Evolutionary conservation across 1,284 basidiomycete genomes (phyloP).

Genomic region (Abortiporus biennis): DNA sequence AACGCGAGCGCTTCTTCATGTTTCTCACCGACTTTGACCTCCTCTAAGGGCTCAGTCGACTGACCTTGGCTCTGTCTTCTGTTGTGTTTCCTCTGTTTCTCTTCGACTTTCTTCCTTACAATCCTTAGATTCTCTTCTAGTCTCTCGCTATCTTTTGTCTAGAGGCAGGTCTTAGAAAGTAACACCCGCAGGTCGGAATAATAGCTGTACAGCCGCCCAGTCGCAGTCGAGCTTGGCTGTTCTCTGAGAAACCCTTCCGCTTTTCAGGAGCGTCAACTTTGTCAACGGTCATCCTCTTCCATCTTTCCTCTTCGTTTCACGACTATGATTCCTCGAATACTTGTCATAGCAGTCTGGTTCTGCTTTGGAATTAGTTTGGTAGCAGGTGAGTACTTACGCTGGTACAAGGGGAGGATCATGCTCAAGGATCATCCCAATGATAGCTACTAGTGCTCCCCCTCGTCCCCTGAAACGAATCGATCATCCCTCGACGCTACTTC

Average conservation of each 20-base stretch:
- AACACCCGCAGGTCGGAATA: background rate
- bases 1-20: too few species aligned
- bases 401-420: background rate
- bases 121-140: background rate
- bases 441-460: conserved; percentile 47
- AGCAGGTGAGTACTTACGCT: background rate
- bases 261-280: background rate
- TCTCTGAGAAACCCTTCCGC: too few species aligned
- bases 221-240: background rate
- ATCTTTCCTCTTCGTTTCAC: background rate
- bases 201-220: background rate
- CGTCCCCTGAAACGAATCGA: conserved; percentile 51
- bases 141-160: too few species aligned
- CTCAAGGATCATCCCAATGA: background rate
- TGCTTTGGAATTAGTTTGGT: background rate
- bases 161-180: too few species aligned
- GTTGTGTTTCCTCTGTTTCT: background rate
- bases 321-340: background rate
- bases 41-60: too few species aligned
- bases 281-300: background rate
- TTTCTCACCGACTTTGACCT: too few species aligned
- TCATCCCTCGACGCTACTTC: conserved; percentile 50
- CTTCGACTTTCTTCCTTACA: background rate
- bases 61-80: background rate
- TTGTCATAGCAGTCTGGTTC: background rate